Evolutionary conservation across 202 grass and related monocot genomes (phyloP).

Genomic region (Schoenoplectus triqueter): DNA sequence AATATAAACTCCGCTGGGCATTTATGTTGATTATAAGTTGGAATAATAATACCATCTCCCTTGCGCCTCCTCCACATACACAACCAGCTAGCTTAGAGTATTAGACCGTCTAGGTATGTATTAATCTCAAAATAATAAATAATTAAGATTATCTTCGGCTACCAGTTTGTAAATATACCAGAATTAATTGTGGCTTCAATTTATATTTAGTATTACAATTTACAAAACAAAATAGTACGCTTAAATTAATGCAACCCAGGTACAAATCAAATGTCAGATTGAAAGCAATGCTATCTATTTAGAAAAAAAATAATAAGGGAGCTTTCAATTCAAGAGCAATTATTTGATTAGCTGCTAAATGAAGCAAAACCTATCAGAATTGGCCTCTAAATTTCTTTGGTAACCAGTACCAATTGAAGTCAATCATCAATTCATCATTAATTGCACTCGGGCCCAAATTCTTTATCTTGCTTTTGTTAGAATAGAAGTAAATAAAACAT

Average conservation of each 20-base stretch:
- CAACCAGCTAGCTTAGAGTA: too few relatives aligned
- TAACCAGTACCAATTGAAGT: conserved; percentile 29
- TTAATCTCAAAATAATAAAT: too few relatives aligned
- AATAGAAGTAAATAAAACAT: conserved; percentile 10
- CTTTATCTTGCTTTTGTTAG: conserved; percentile 1
- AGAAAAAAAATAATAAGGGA: conserved; percentile 20
- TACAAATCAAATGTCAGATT: conserved; percentile 24
- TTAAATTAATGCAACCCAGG: background rate
- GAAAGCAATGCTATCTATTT: conserved; percentile 15
- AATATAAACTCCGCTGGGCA: too few relatives aligned
- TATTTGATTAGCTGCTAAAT: conserved; percentile 36
- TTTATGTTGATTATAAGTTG: too few relatives aligned
- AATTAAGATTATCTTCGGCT: too few relatives aligned
- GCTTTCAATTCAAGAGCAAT: conserved; percentile 5
- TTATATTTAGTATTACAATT: background rate
- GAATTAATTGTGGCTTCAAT: background rate
- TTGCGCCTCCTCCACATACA: too few relatives aligned
- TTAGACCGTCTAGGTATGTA: too few relatives aligned
- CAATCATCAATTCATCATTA: conserved; percentile 37
- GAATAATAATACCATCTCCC: too few relatives aligned
- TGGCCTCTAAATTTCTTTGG: conserved; percentile 36
- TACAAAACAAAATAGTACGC: background rate
- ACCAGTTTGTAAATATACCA: background rate
- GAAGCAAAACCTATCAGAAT: conserved; percentile 23
- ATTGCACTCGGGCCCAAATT: conserved; percentile 15